A percentile compares a stretch with the other conserved stretches of the same genome.
phyloP scores from a whole-genome alignment of 2,329 filamentous ascomycete genomes.

The Monosporascus cannonballus region DNA sequence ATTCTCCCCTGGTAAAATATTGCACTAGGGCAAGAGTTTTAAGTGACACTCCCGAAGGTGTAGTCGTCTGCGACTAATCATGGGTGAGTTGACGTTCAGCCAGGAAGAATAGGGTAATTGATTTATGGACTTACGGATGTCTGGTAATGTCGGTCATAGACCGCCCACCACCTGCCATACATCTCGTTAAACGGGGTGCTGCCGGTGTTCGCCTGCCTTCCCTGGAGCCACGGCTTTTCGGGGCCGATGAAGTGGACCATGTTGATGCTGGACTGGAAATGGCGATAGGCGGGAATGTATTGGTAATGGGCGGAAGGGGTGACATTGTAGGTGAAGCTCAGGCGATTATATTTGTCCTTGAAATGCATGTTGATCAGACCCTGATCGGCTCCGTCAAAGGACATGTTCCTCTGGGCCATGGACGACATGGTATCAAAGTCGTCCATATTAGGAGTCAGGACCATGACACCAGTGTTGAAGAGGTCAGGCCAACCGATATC shows the following conservation, averaged over 20 bases:
- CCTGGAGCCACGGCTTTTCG: slow-evolving; percentile 80
- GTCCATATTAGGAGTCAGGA: slow-evolving; percentile 75
- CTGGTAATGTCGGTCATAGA: slow-evolving; percentile 83
- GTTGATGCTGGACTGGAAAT: slow-evolving; percentile 85
- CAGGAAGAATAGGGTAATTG: slow-evolving; percentile 1
- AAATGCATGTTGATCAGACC: slow-evolving; percentile 95
- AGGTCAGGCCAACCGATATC: slow-evolving; percentile 98
- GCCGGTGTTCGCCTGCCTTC: slow-evolving; percentile 48
- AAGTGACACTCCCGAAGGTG: slow-evolving; percentile 3
- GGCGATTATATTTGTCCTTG: slow-evolving; percentile 71
- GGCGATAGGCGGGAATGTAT: slow-evolving; percentile 88
- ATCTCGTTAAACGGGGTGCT: slow-evolving; percentile 73
- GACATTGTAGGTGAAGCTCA: slow-evolving; percentile 96
- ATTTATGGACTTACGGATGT: slow-evolving; percentile 34
- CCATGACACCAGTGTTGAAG: slow-evolving; percentile 98
- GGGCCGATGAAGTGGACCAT: slow-evolving; percentile 92
- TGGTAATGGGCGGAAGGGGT: slow-evolving; percentile 96
- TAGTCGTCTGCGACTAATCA: slow-evolving; percentile 11
- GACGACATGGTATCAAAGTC: slow-evolving; percentile 82
- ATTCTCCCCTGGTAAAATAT: slow-evolving; percentile 51
- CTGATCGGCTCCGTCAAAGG: slow-evolving; percentile 96
- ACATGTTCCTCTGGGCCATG: slow-evolving; percentile 79
- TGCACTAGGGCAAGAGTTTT: slow-evolving; percentile 40
- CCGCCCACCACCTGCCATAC: slow-evolving; percentile 84
- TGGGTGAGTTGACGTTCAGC: slow-evolving; percentile 10